phyloP scores from a whole-genome alignment of 1,284 basidiomycete species.

The Tranzscheliella williamsii region DNA sequence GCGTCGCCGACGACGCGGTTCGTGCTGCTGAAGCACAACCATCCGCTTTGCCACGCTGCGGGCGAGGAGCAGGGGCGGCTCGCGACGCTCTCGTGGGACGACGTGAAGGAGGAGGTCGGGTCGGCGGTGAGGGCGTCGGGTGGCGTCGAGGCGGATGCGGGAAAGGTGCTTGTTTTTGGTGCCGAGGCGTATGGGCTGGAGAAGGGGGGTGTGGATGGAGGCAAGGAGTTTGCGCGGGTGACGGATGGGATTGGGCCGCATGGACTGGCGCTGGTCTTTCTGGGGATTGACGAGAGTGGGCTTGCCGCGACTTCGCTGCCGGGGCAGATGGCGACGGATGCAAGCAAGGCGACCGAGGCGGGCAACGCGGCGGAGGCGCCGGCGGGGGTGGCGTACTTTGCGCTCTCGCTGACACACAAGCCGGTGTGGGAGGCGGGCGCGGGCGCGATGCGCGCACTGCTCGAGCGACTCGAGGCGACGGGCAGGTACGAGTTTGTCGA shows the following conservation, averaged over 20 bases:
- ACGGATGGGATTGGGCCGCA: constrained; percentile 46
- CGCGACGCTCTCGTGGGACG: constrained; percentile 52
- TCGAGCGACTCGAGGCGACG: constrained; percentile 13
- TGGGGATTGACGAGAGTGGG: constrained; percentile 47
- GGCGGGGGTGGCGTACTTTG: constrained; percentile 52
- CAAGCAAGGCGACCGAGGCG: neutral
- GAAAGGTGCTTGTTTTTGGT: constrained; percentile 40
- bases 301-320: constrained; percentile 17
- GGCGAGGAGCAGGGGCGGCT: constrained; percentile 36
- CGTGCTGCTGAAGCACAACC: constrained; percentile 54
- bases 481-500: constrained; percentile 50
- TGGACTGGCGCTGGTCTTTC: constrained; percentile 46
- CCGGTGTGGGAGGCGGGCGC: constrained; percentile 5
- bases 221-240: constrained; percentile 26
- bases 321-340: constrained; percentile 25
- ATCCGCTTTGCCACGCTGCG: constrained; percentile 53
- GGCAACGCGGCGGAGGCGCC: constrained; percentile 17
- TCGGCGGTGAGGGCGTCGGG: constrained; percentile 28
- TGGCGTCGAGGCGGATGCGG: constrained; percentile 4
- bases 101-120: constrained; percentile 47
- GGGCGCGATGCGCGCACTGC: constrained; percentile 23
- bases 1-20: constrained; percentile 52
- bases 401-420: constrained; percentile 49
- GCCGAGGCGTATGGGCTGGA: constrained; percentile 38
- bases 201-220: neutral